phyloP scores from a whole-genome alignment of 192 early-diverging fungal species.

The Coemansia sp. region DNA sequence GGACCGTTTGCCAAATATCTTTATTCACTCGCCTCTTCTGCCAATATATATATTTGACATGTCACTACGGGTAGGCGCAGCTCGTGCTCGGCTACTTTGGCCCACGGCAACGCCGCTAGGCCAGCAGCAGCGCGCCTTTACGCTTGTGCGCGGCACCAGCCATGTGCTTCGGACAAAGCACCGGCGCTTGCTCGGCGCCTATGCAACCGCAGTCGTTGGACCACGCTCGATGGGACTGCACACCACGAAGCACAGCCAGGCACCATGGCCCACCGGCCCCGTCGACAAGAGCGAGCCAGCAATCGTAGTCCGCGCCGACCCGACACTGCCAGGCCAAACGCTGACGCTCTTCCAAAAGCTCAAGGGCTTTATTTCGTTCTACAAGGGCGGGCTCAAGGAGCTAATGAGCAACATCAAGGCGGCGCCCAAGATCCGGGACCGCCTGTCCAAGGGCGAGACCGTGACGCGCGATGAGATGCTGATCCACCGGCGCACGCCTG shows the following conservation, averaged over 20 bases:
- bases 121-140: constrained; percentile 1
- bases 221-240: not conserved
- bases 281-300: not conserved
- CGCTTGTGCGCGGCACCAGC: not conserved
- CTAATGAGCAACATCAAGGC: constrained; percentile 26
- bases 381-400: constrained; percentile 41
- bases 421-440: constrained; percentile 11
- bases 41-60: not conserved
- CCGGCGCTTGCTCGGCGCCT: not conserved
- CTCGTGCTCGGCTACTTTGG: not conserved
- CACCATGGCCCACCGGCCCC: constrained; percentile 2
- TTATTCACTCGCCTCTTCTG: too few species aligned
- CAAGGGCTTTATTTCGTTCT: constrained; percentile 42
- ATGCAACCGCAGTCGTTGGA: not conserved
- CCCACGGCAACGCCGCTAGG: not conserved
- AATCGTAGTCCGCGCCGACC: constrained; percentile 19
- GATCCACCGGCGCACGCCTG: constrained; percentile 22
- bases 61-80: not conserved
- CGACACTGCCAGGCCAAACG: constrained; percentile 40
- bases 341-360: constrained; percentile 33
- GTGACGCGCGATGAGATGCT: constrained; percentile 37
- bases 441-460: constrained; percentile 5
- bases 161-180: not conserved
- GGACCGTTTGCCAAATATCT: too few species aligned
- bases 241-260: not conserved